phyloP scores from a whole-genome alignment of 2,329 filamentous ascomycete genomes.

The Colletotrichum falcatum region DNA sequence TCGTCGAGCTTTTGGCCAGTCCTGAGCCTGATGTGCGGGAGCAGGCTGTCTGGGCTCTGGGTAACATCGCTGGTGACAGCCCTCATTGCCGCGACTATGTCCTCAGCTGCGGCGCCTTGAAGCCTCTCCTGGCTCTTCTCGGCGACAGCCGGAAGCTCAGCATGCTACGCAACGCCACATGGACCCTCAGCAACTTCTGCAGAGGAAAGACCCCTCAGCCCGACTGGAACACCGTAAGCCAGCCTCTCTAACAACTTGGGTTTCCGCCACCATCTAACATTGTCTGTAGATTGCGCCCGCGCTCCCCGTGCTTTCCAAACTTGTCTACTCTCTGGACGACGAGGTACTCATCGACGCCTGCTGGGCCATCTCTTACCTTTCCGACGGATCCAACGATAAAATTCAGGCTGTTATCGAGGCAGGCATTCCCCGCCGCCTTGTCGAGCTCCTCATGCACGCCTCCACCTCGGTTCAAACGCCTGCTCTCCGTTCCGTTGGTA shows the following conservation, averaged over 20 bases:
- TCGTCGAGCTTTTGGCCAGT: slow-evolving; percentile 94
- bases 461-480: slow-evolving; percentile 99
- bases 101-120: slow-evolving; percentile 88
- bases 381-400: slow-evolving; percentile 98
- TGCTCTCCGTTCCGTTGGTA: slow-evolving; percentile 95
- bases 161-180: slow-evolving; percentile 98
- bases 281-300: slow-evolving; percentile 84
- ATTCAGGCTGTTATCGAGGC: slow-evolving; percentile 99
- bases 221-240: slow-evolving; percentile 93
- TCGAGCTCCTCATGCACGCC: slow-evolving; percentile 97
- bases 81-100: slow-evolving; percentile 98
- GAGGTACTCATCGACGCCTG: slow-evolving; percentile 98
- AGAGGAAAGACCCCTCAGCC: slow-evolving; percentile 99
- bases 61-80: slow-evolving; percentile 99
- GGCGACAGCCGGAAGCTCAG: slow-evolving; percentile 98
- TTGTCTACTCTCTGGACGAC: slow-evolving; percentile 98
- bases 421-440: slow-evolving; percentile 93
- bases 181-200: slow-evolving; percentile 99
- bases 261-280: neutral
- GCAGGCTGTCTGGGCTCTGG: slow-evolving; percentile 97
- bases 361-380: slow-evolving; percentile 99
- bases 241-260: slow-evolving; percentile 10
- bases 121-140: slow-evolving; percentile 88
- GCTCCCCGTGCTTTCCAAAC: slow-evolving; percentile 93
- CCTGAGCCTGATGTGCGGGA: slow-evolving; percentile 98